Evolutionary conservation across 371 early-diverging fungal genomes (phyloP).

Genomic region (Mucor saturninus): DNA sequence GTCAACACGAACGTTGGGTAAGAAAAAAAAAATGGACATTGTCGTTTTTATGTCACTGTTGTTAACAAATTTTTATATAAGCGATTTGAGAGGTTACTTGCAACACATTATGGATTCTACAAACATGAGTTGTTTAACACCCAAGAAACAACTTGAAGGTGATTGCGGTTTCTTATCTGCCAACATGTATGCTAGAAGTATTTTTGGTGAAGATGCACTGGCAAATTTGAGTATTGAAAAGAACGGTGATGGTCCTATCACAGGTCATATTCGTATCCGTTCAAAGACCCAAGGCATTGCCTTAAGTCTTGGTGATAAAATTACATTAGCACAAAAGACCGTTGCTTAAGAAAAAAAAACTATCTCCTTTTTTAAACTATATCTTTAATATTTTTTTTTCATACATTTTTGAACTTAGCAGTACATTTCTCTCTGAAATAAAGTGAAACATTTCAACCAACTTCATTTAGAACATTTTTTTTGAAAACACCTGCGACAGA

Average conservation of each 20-base stretch:
- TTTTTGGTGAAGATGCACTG: slow-evolving; percentile 97
- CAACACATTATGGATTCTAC: slow-evolving; percentile 92
- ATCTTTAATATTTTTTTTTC: neutral
- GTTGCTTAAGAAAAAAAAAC: slow-evolving; percentile 27
- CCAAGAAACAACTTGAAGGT: slow-evolving; percentile 88
- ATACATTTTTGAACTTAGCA: neutral
- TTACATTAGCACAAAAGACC: slow-evolving; percentile 63
- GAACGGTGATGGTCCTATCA: slow-evolving; percentile 75
- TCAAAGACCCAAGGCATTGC: slow-evolving; percentile 98
- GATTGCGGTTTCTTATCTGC: slow-evolving; percentile 96
- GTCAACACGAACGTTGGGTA: slow-evolving; percentile 89
- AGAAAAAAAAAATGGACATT: slow-evolving; percentile 21
- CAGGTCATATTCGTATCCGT: slow-evolving; percentile 96
- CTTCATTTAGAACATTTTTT: too few relatives aligned
- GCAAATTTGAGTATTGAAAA: slow-evolving; percentile 95
- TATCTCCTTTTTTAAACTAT: slow-evolving; percentile 3
- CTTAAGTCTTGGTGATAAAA: slow-evolving; percentile 84
- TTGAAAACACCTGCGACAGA: too few relatives aligned
- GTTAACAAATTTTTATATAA: slow-evolving; percentile 27
- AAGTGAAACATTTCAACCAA: too few relatives aligned
- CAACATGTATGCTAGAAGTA: slow-evolving; percentile 93
- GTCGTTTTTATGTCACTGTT: neutral
- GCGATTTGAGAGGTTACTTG: slow-evolving; percentile 83
- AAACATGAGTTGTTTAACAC: slow-evolving; percentile 95
- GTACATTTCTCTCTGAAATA: too few relatives aligned